Conservation (phyloP, 1,139 yeast species). For the Hyphopichia buzzinii region DNA sequence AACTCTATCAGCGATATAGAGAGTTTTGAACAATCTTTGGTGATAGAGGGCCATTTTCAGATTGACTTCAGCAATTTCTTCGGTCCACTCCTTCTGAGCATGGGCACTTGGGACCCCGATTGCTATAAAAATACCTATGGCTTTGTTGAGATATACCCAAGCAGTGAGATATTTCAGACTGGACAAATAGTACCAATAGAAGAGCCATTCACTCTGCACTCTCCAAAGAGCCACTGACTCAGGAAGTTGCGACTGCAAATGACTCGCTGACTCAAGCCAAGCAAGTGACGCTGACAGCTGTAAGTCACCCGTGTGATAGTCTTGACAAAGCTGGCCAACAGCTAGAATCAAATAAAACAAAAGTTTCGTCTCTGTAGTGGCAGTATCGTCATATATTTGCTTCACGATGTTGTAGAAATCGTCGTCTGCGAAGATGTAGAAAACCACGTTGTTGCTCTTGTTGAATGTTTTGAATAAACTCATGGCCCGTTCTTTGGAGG, state of each 20-base stretch:
- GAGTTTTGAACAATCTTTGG: not conserved
- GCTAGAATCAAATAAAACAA: conserved; percentile 2
- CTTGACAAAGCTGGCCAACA: conserved; percentile 6
- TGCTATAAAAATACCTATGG: not conserved
- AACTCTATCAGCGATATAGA: not conserved
- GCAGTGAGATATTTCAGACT: not conserved
- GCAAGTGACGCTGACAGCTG: not conserved
- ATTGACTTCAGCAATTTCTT: not conserved
- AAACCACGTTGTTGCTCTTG: not conserved
- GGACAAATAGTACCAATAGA: not conserved
- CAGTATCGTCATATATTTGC: not conserved
- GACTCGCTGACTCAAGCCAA: not conserved
- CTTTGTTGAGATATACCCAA: not conserved
- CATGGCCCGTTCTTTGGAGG: not conserved
- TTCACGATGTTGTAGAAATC: not conserved
- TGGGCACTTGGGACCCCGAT: not conserved
- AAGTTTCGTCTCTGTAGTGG: not conserved
- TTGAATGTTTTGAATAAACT: not conserved
- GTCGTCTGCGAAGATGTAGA: not conserved
- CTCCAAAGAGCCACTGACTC: not conserved
- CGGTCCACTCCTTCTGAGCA: not conserved
- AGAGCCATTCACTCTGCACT: not conserved
- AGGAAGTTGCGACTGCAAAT: not conserved
- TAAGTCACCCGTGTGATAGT: conserved; percentile 23
- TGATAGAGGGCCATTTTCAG: not conserved